phyloP scores from a whole-genome alignment of 2,329 filamentous ascomycete species.

The Fusarium sarcochroum region DNA sequence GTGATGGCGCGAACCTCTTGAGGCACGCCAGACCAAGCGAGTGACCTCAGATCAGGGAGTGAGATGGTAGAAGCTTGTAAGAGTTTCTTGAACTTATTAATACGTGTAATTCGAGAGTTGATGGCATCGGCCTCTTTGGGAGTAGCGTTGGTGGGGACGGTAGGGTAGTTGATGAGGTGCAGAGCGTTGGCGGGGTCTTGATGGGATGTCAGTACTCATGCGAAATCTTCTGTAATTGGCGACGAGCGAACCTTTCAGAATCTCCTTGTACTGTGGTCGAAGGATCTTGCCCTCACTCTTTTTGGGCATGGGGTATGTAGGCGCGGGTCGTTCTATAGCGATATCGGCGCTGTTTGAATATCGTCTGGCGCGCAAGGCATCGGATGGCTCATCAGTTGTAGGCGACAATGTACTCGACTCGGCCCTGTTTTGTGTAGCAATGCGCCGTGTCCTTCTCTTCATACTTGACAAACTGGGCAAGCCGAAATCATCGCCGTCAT shows the following conservation, averaged over 20 bases:
- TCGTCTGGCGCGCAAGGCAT: slow-evolving; percentile 63
- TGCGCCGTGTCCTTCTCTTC: slow-evolving; percentile 77
- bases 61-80: slow-evolving; percentile 93
- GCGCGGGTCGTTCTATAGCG: slow-evolving; percentile 86
- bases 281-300: slow-evolving; percentile 96
- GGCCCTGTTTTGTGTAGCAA: slow-evolving; percentile 60
- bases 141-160: slow-evolving; percentile 78
- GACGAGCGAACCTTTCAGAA: slow-evolving; percentile 73
- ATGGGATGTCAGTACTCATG: slow-evolving; percentile 31
- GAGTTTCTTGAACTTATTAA: slow-evolving; percentile 98
- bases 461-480: slow-evolving; percentile 93
- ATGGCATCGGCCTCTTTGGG: slow-evolving; percentile 89
- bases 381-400: slow-evolving; percentile 55
- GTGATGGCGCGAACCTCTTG: slow-evolving; percentile 97
- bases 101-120: slow-evolving; percentile 88
- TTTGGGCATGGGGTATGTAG: slow-evolving; percentile 88
- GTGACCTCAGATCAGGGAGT: slow-evolving; percentile 82
- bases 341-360: slow-evolving; percentile 94
- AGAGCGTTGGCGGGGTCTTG: slow-evolving; percentile 89
- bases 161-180: slow-evolving; percentile 91
- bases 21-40: slow-evolving; percentile 95
- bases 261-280: slow-evolving; percentile 97
- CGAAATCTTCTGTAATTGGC: background rate
- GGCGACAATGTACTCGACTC: slow-evolving; percentile 54
- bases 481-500: slow-evolving; percentile 95